Percentiles rank a stretch among this genome's conserved stretches.
These are phyloP conservation scores for Kwoniella pini DNA, from an alignment of 768 basidiomycete species.

Conservation along the genomic window DNA sequence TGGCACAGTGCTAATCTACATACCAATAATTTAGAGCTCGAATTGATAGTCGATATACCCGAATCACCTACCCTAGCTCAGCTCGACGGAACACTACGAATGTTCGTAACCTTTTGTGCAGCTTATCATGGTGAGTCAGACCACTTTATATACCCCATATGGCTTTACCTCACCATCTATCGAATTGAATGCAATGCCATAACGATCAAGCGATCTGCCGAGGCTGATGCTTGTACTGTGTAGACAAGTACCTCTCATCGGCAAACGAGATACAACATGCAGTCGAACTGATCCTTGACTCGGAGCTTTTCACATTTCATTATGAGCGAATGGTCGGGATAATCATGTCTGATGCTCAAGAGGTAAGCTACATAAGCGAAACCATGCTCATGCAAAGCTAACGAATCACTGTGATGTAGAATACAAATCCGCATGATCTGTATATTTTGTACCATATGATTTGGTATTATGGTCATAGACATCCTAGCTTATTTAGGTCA, in stretches of 20 bases:
- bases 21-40: conserved; percentile 72
- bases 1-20: no score
- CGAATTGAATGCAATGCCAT: no score
- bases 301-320: conserved; percentile 86
- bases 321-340: conserved; percentile 88
- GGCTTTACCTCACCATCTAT: no score
- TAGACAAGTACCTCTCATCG: conserved; percentile 82
- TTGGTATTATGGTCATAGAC: conserved; percentile 71
- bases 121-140: conserved; percentile 78
- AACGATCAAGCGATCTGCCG: no score
- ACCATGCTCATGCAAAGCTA: neutral
- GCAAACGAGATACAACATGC: conserved; percentile 83
- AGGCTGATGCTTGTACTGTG: no score
- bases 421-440: conserved; percentile 79
- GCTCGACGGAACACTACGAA: conserved; percentile 74
- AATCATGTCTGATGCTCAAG: conserved; percentile 67
- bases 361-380: conserved; percentile 59
- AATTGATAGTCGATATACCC: conserved; percentile 73
- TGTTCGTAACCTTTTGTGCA: conserved; percentile 75
- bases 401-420: conserved; percentile 60
- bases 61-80: conserved; percentile 66
- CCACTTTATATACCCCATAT: no score
- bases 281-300: conserved; percentile 70
- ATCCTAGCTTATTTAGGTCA: conserved; percentile 70
- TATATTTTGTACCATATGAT: conserved; percentile 77